Percentiles rank a stretch among this genome's conserved stretches.
phyloP scores from a whole-genome alignment of 345 rosid genomes.

The Lagerstroemia speciosa region DNA sequence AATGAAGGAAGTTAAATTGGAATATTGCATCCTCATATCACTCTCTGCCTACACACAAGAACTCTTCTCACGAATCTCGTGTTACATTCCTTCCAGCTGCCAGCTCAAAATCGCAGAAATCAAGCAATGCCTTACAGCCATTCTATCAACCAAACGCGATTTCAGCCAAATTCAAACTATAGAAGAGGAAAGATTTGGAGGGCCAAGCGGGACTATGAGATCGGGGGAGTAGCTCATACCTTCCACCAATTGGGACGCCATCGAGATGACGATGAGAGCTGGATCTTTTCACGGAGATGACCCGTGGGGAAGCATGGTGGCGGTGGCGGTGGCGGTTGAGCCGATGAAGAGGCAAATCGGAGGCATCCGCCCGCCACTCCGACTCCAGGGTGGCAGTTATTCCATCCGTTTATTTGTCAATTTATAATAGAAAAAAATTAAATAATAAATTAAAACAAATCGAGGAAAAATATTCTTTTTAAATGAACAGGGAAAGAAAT shows the following conservation, averaged over 20 bases:
- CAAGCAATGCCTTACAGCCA: neutral
- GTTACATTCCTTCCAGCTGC: neutral
- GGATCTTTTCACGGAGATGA: neutral
- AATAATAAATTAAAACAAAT: too few species aligned
- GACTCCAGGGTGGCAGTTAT: neutral
- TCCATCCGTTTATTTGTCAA: neutral
- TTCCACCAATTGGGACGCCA: constrained; percentile 5
- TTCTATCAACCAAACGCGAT: neutral
- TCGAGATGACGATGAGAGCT: neutral
- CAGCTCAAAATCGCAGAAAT: neutral
- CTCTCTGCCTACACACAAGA: neutral
- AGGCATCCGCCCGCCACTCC: constrained; percentile 4
- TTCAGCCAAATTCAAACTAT: neutral
- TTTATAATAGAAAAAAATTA: too few species aligned
- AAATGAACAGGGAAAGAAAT: too few species aligned
- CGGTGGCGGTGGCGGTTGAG: neutral
- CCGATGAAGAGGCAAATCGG: constrained; percentile 8
- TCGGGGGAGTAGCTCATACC: constrained; percentile 7
- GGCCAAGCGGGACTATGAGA: neutral
- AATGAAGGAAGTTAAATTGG: neutral
- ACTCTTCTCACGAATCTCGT: neutral
- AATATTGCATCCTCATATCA: neutral
- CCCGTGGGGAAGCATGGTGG: constrained; percentile 2
- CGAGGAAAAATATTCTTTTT: too few species aligned
- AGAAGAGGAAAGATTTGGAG: neutral